These are phyloP conservation scores for Quercus engelmannii DNA, from an alignment of 306 rosid species.

Conservation along the genomic window DNA sequence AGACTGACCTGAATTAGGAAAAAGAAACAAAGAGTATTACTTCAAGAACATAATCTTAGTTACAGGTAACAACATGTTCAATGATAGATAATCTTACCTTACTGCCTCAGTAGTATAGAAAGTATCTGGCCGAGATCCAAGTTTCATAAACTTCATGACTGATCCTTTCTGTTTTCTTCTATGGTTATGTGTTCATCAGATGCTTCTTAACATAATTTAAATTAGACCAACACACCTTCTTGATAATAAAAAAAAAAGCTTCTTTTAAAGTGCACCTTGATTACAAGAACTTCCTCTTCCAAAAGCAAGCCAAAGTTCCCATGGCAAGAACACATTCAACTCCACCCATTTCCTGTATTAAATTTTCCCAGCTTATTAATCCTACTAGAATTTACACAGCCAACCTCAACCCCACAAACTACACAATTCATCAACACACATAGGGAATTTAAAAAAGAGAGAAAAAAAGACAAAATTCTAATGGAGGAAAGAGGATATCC, in stretches of 20 bases:
- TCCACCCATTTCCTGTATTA: slow-evolving; percentile 29
- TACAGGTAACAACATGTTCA: not conserved
- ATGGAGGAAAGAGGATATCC: slow-evolving; percentile 54
- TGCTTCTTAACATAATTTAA: slow-evolving; percentile 33
- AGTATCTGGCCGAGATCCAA: slow-evolving; percentile 96
- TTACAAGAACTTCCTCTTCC: slow-evolving; percentile 27
- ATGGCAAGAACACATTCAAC: slow-evolving; percentile 36
- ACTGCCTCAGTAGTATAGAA: slow-evolving; percentile 78
- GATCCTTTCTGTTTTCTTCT: slow-evolving; percentile 21
- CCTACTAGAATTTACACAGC: slow-evolving; percentile 28
- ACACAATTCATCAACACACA: slow-evolving; percentile 24
- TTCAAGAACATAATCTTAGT: not conserved
- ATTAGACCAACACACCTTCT: slow-evolving; percentile 11
- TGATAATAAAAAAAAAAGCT: not conserved
- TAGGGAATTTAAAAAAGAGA: not conserved
- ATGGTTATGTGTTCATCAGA: slow-evolving; percentile 39
- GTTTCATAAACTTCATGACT: slow-evolving; percentile 98
- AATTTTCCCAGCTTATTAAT: slow-evolving; percentile 29
- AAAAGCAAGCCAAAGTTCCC: slow-evolving; percentile 27
- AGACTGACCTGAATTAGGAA: slow-evolving; percentile 65
- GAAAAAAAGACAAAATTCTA: slow-evolving; percentile 28
- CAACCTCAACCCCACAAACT: slow-evolving; percentile 28
- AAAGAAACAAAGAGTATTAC: not conserved
- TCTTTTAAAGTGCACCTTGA: slow-evolving; percentile 25
- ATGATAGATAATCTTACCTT: slow-evolving; percentile 40